Conservation (phyloP, 1,284 basidiomycete species). For the Melanopsichium pennsylvanicum region DNA sequence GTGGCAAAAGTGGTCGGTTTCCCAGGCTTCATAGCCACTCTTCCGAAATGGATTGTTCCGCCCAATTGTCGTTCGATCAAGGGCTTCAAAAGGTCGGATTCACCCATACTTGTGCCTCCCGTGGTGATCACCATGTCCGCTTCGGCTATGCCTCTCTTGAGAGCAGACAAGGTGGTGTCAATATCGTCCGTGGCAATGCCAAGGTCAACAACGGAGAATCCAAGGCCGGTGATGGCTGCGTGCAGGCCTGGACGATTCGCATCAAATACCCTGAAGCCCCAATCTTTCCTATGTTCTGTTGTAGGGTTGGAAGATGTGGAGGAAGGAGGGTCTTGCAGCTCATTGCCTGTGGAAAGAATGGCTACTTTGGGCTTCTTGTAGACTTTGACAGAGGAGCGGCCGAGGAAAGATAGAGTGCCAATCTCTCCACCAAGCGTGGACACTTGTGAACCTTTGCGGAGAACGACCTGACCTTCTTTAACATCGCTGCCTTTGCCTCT, state of each 20-base stretch:
- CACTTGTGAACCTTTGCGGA: slow-evolving; percentile 74
- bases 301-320: slow-evolving; percentile 10
- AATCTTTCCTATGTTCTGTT: slow-evolving; percentile 6
- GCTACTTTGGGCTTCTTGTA: slow-evolving; percentile 78
- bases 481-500: slow-evolving; percentile 79
- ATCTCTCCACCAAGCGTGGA: slow-evolving; percentile 79
- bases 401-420: slow-evolving; percentile 83
- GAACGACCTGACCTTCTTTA: slow-evolving; percentile 73
- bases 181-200: slow-evolving; percentile 79
- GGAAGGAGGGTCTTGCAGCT: slow-evolving; percentile 75
- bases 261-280: slow-evolving; percentile 68
- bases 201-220: slow-evolving; percentile 80
- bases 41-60: slow-evolving; percentile 81
- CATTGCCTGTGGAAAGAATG: slow-evolving; percentile 84
- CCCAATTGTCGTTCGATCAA: slow-evolving; percentile 79
- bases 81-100: slow-evolving; percentile 84
- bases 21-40: slow-evolving; percentile 70
- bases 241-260: slow-evolving; percentile 82
- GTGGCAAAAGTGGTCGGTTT: slow-evolving; percentile 80
- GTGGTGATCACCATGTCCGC: slow-evolving; percentile 83
- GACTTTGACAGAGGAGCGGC: slow-evolving; percentile 74
- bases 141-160: slow-evolving; percentile 71
- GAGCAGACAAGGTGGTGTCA: slow-evolving; percentile 72
- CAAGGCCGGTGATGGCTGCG: slow-evolving; percentile 75
- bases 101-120: slow-evolving; percentile 89